Conservation (phyloP, 805 yeast species). For the Hanseniaspora nectarophila region DNA sequence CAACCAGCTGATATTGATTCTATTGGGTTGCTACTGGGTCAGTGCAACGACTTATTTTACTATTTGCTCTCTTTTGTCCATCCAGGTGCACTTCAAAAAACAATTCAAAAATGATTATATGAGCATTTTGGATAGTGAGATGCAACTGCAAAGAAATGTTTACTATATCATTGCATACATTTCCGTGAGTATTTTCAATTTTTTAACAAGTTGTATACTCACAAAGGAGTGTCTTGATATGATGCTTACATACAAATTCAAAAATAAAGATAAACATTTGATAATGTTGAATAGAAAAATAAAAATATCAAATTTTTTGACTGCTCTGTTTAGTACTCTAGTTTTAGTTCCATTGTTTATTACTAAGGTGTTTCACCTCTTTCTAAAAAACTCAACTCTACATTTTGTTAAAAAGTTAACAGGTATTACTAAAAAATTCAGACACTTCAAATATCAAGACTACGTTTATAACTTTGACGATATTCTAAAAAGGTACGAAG, state of each 20-base stretch:
- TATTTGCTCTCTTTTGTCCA: neutral
- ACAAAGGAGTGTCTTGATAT: neutral
- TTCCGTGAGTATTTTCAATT: neutral
- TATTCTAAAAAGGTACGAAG: neutral
- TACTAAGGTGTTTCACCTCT: neutral
- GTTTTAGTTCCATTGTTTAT: neutral
- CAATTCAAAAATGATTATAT: neutral
- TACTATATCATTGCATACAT: neutral
- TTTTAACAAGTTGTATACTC: neutral
- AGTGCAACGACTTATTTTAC: neutral
- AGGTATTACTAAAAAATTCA: neutral
- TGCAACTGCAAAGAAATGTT: neutral
- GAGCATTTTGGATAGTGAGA: neutral
- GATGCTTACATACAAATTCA: neutral
- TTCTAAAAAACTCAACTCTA: neutral
- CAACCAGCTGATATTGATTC: neutral
- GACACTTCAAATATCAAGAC: neutral
- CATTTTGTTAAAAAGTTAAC: too few relatives aligned
- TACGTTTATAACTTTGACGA: neutral
- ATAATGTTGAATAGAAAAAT: neutral
- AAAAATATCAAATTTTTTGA: neutral
- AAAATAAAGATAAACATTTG: neutral
- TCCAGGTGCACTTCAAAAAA: neutral
- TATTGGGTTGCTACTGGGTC: neutral
- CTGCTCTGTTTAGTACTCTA: too few relatives aligned